Percentiles rank a stretch among this genome's conserved stretches.
Evolutionary conservation across 2,329 filamentous ascomycete species (phyloP).

Genomic region (Huntiella decipiens): DNA sequence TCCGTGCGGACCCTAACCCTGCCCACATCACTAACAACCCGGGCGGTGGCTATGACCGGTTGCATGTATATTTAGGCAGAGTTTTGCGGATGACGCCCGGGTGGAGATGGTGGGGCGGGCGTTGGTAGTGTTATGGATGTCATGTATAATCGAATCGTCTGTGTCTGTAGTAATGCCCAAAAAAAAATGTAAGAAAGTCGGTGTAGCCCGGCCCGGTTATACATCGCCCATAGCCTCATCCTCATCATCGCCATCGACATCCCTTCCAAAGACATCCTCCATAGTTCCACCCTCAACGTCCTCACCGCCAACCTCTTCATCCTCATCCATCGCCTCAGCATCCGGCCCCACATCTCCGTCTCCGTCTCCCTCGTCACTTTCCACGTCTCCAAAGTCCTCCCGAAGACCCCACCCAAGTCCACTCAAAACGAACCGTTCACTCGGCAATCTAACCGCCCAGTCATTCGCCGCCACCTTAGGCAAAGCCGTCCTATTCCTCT

Average conservation of each 20-base stretch:
- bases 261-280: constrained; percentile 35
- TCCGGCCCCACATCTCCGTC: constrained; percentile 22
- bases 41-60: no score
- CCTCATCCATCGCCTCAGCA: constrained; percentile 27
- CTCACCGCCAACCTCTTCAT: constrained; percentile 26
- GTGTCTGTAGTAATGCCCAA: neutral
- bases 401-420: constrained; percentile 46
- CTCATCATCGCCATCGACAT: constrained; percentile 36
- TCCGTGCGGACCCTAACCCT: no score
- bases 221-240: constrained; percentile 26
- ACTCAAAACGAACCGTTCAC: constrained; percentile 48
- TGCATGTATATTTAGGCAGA: neutral
- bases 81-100: no score
- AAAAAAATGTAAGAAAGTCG: neutral
- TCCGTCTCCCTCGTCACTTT: constrained; percentile 22
- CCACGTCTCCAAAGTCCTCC: constrained; percentile 33
- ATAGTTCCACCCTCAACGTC: constrained; percentile 30
- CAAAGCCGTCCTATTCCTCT: constrained; percentile 48
- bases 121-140: neutral
- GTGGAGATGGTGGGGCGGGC: no score
- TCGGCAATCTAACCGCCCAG: constrained; percentile 48
- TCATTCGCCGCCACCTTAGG: constrained; percentile 44
- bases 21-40: no score
- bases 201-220: neutral
- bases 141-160: neutral